These are phyloP conservation scores for Aspergillus fumigatus DNA, from an alignment of 2,329 filamentous ascomycete genomes.

Conservation along the genomic window DNA sequence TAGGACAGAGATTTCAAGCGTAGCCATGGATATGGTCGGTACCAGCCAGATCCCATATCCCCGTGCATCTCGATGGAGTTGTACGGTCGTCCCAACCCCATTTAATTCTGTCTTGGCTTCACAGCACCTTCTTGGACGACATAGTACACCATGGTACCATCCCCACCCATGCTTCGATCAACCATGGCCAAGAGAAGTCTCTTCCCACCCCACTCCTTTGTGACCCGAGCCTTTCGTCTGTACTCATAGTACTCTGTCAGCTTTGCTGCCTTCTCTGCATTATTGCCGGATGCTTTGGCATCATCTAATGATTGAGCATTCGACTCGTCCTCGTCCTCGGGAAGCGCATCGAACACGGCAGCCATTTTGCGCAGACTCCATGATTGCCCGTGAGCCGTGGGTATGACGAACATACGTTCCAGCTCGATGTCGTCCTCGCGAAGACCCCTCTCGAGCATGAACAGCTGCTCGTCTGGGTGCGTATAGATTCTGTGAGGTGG, in stretches of 20 bases:
- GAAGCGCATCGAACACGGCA: constrained; percentile 53
- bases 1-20: not conserved
- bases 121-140: constrained; percentile 61
- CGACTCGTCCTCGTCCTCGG: constrained; percentile 17
- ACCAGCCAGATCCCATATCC: not conserved
- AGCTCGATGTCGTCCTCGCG: constrained; percentile 43
- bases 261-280: constrained; percentile 23
- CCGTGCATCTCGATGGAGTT: not conserved
- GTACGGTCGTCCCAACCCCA: not conserved
- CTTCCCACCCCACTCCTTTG: constrained; percentile 46
- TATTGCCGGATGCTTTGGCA: constrained; percentile 10
- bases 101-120: constrained; percentile 60
- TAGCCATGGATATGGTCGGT: not conserved
- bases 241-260: constrained; percentile 30
- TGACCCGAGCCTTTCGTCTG: constrained; percentile 19
- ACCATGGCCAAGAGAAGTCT: constrained; percentile 55
- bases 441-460: constrained; percentile 50
- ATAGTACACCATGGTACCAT: constrained; percentile 63
- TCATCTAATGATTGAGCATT: constrained; percentile 5
- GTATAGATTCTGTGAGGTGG: constrained; percentile 58
- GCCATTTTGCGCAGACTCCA: constrained; percentile 56
- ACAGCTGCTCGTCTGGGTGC: constrained; percentile 62
- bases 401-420: constrained; percentile 57
- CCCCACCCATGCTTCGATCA: constrained; percentile 46
- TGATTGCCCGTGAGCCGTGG: constrained; percentile 54